Evolutionary conservation across 2,329 filamentous ascomycete species (phyloP).

Genomic region (Chrysoporthe deuterocubensis): DNA sequence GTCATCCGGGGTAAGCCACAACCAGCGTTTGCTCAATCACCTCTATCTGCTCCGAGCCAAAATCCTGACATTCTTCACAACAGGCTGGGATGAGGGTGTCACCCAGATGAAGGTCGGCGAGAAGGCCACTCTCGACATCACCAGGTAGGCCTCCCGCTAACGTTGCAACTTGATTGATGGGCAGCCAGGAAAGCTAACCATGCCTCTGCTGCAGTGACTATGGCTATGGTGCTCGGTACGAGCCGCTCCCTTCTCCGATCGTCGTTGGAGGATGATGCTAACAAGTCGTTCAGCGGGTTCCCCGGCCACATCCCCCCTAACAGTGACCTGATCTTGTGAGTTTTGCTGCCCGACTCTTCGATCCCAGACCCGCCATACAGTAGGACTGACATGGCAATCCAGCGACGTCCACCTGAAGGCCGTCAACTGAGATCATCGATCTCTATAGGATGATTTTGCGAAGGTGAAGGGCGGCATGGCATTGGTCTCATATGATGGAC

Average conservation of each 20-base stretch:
- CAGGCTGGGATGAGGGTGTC: conserved; percentile 87
- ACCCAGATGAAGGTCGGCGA: conserved; percentile 86
- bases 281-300: conserved; percentile 65
- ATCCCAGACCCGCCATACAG: background rate
- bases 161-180: background rate
- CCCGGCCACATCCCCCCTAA: conserved; percentile 75
- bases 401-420: conserved; percentile 43
- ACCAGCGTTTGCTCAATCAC: background rate
- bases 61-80: conserved; percentile 28
- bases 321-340: conserved; percentile 83
- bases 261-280: conserved; percentile 26
- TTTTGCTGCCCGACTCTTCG: conserved; percentile 32
- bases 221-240: conserved; percentile 66
- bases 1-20: conserved; percentile 78
- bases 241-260: conserved; percentile 14
- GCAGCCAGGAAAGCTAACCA: conserved; percentile 7
- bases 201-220: conserved; percentile 54
- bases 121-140: conserved; percentile 83
- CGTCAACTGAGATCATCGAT: conserved; percentile 31
- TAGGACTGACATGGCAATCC: conserved; percentile 29
- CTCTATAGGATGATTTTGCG: background rate
- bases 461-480: background rate
- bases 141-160: conserved; percentile 57
- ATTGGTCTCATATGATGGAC: background rate
- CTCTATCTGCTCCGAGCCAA: background rate